Base-by-base conservation (phyloP, 1,284 basidiomycete genomes). In the Ceratobasidium sp. region DNA sequence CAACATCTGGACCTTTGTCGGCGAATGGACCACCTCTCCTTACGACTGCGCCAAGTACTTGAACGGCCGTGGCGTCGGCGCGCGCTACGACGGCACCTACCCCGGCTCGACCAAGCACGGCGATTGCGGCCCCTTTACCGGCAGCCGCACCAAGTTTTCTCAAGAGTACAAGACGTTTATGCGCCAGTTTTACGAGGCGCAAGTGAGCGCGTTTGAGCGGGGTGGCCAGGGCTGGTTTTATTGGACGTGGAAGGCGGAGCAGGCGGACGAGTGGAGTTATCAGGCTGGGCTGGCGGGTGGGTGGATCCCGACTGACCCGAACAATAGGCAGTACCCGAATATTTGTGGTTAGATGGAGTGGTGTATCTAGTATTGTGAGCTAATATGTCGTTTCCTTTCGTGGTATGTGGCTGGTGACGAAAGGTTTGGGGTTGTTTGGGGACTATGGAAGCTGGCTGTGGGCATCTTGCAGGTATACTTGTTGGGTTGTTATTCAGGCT, bases 21-120 rank as follows among this genome's bases (percentile, higher is more conserved):
- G 92, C 69, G 92, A 95, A 82, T 95, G 92, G 92, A 87, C 91
- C 0, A 86, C 91, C 38, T 92, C 92, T 0, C 82, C 86, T 70
- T 95, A 88, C 11, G 95, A 97, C 79, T 97, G 95, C 77, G 94
- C 95, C 18, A 88, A 83, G 76, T 94, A 84, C 76, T 71, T 81
- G 60, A 81, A 81, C 75, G 75, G 75, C 8, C 73, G 75, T 21
- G 72, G 74, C n/a, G 40, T 72, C 42, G 92, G 92, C 21, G 83
- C 91, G 9, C 86, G 94, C 61, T 96, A 92, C 79, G 94, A 93
- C 76, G 94, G 93, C 25, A 81, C 87, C 3, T 89, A 84, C 77
- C 79, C 86, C n/a, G 90, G 89, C 25, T 90, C 90, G 2, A 80
- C 83, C 0, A 79, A 79, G 42, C 84, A 92, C 54, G 94, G 92